Conservation (phyloP, 495 filamentous ascomycete species). For the Cairneyella variabilis region DNA sequence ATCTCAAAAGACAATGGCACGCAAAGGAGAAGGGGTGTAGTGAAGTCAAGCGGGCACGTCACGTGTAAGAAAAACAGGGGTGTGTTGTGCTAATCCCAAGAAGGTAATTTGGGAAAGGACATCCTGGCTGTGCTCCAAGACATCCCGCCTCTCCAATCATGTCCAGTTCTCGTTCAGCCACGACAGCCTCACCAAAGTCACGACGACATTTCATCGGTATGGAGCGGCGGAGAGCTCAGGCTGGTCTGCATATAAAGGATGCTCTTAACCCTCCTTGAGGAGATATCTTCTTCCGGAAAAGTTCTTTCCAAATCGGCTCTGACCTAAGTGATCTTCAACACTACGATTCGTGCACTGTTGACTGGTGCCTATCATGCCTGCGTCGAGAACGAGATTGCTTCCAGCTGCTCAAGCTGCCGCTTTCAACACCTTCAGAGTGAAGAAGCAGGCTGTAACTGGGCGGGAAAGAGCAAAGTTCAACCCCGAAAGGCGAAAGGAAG, state of each 20-base stretch:
- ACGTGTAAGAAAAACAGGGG: neutral
- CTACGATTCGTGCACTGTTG: no score
- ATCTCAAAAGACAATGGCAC: no score
- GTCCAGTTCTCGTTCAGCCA: neutral
- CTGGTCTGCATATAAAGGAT: neutral
- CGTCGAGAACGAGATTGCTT: neutral
- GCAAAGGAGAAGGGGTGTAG: neutral
- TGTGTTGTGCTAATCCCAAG: neutral
- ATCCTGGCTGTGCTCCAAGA: neutral
- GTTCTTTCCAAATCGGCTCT: neutral
- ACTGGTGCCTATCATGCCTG: neutral
- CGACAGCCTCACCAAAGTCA: neutral
- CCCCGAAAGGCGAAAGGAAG: conserved; percentile 1
- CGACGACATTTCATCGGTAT: neutral
- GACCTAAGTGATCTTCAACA: no score
- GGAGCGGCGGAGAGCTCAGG: neutral
- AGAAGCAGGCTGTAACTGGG: neutral
- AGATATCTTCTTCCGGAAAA: neutral
- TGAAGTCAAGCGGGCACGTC: neutral
- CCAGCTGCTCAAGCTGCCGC: neutral
- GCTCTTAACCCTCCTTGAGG: neutral
- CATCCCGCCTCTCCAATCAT: neutral
- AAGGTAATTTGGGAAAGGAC: neutral
- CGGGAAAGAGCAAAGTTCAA: conserved; percentile 1
- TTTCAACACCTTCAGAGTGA: neutral